Evolutionary conservation across 208 protist genomes (phyloP).

Genomic region (Tetramitus jugosus): DNA sequence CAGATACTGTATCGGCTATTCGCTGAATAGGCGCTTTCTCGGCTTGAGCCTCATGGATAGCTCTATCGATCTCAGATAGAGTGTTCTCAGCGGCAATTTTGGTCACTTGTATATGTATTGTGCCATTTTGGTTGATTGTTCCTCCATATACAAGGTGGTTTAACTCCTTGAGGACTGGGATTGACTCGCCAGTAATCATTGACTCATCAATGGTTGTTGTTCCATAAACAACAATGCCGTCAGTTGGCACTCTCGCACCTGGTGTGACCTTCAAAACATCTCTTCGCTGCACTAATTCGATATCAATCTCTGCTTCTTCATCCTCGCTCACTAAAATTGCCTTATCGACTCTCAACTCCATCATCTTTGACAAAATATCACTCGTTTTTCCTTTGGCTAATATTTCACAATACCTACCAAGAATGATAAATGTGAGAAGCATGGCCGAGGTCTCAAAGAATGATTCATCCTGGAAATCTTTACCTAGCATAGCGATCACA

Average conservation of each 20-base stretch:
- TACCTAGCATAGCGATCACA: too few species aligned
- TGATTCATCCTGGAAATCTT: too few species aligned
- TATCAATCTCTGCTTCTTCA: constrained; percentile 38
- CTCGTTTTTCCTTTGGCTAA: constrained; percentile 78
- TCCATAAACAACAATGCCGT: constrained; percentile 72
- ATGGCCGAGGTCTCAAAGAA: constrained; percentile 90
- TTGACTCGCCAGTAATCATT: constrained; percentile 83
- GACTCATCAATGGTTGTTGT: constrained; percentile 77
- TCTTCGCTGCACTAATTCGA: constrained; percentile 44
- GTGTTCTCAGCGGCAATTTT: not conserved
- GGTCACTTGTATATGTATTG: not conserved
- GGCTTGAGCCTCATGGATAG: constrained; percentile 1
- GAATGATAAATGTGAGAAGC: constrained; percentile 85
- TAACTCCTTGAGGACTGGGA: constrained; percentile 53
- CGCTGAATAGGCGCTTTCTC: constrained; percentile 15
- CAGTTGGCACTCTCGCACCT: constrained; percentile 71
- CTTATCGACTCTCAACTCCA: constrained; percentile 56
- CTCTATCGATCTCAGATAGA: not conserved
- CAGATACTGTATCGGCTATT: not conserved
- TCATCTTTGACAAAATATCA: constrained; percentile 67
- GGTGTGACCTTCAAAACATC: constrained; percentile 66
- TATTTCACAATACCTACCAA: constrained; percentile 85
- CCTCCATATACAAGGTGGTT: not conserved
- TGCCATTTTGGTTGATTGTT: constrained; percentile 12
- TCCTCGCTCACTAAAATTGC: constrained; percentile 36